These are phyloP conservation scores for Gastrolobium bilobum DNA, from an alignment of 306 rosid genomes.

Conservation along the genomic window DNA sequence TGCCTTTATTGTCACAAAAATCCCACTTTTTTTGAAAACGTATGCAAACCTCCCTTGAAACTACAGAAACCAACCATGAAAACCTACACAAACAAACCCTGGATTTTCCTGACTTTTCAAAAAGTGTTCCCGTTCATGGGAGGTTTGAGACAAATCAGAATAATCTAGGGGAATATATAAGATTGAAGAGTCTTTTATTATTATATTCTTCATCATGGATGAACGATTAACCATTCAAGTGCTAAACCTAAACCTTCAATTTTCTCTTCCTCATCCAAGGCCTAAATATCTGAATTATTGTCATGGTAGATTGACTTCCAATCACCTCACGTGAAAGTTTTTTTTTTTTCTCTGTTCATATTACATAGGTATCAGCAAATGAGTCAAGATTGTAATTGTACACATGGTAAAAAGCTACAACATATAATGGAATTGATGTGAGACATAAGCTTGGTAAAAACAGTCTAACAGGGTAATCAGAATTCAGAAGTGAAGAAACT, in stretches of 20 bases:
- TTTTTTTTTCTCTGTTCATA: slow-evolving; percentile 22
- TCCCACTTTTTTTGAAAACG: slow-evolving; percentile 16
- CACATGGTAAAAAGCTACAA: slow-evolving; percentile 31
- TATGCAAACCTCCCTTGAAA: neutral
- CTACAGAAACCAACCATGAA: slow-evolving; percentile 6
- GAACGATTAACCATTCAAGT: slow-evolving; percentile 5
- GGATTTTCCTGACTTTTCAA: neutral
- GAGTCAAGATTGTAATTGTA: slow-evolving; percentile 3
- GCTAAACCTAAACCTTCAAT: slow-evolving; percentile 24
- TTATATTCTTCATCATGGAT: slow-evolving; percentile 17
- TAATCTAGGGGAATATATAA: slow-evolving; percentile 3
- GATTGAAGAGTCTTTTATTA: neutral
- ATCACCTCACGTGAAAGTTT: neutral
- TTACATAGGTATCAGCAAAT: slow-evolving; percentile 11
- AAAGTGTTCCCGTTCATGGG: slow-evolving; percentile 2
- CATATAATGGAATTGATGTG: slow-evolving; percentile 36
- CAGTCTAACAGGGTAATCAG: neutral
- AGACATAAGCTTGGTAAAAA: slow-evolving; percentile 20
- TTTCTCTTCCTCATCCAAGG: slow-evolving; percentile 11
- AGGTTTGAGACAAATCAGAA: slow-evolving; percentile 20
- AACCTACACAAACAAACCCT: neutral
- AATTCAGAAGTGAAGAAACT: slow-evolving; percentile 36
- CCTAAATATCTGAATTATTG: slow-evolving; percentile 4
- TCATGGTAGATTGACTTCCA: slow-evolving; percentile 10
- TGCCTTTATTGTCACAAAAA: slow-evolving; percentile 15